Base-by-base conservation (phyloP, 2,329 filamentous ascomycete genomes). In the Diaporthe sp. region DNA sequence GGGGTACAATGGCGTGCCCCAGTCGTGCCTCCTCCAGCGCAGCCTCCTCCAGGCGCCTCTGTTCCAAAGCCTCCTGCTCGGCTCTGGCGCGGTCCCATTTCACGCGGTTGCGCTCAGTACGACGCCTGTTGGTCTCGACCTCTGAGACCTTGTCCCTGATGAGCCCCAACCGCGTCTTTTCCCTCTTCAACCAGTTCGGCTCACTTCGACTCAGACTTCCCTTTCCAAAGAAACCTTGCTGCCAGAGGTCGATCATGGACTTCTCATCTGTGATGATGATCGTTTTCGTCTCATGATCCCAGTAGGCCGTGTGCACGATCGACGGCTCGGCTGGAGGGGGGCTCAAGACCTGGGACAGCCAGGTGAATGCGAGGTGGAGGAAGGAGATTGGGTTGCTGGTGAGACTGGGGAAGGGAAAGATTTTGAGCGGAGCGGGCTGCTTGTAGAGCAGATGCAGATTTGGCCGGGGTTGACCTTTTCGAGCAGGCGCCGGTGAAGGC, bases 181-280 rank as follows among this genome's bases (percentile, higher is more conserved):
- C 95, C 77, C 94, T 90, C 78, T 94, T 94, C 70, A 98, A 84
- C 97, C 97, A 99, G 79, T 92, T 97, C 4, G 96, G 96, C 83
- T 99, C 96, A 87, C 96, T 98, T 80, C 97, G 92, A 86, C 96
- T 98, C 75, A 98, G 87, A 79, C 88, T 96, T 60, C 97, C 97
- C 84, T 98, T 98, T 65, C 97, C 97, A 84, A 96, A 99, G 85
- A 99, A 99, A 7, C 97, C 97, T 86, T 97, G 95, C 84, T 98
- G 94, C 97, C 97, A 99, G 34, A 99, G 85, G 1, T 93, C 95
- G 73, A 94, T 90, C 77, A 97, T 93, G 4, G 95, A 93, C 73
- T 89, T 88, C 37, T 92, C 87, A 82, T 98, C 93, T 25, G 92
- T 95, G 74, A 99, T 89, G 82, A 98, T 95, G 22, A 99, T 90